Evolutionary conservation across 139 green algal genomes (phyloP).

Genomic region (Desmodesmus armatus): DNA sequence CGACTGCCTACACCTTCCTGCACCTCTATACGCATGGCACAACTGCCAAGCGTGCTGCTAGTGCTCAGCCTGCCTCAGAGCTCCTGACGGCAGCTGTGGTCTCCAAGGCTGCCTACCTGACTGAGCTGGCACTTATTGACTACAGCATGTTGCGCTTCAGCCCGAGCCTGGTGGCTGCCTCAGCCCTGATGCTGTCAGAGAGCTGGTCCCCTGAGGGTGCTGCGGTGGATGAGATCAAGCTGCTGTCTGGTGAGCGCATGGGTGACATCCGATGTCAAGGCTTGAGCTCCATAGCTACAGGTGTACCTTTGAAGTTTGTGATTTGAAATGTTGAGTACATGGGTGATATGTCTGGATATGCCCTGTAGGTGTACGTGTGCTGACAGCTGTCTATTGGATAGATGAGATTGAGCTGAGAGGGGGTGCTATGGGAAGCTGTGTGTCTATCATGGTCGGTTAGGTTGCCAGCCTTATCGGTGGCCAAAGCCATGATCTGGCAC

Average conservation of each 20-base stretch:
- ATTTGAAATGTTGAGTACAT: too few relatives aligned
- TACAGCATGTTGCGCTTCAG: slow-evolving; percentile 47
- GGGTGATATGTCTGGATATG: too few relatives aligned
- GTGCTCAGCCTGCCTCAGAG: not conserved
- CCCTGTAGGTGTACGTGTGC: too few relatives aligned
- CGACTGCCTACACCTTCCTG: slow-evolving; percentile 66
- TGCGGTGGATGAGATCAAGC: slow-evolving; percentile 3
- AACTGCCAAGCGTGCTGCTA: slow-evolving; percentile 8
- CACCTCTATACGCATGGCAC: slow-evolving; percentile 53
- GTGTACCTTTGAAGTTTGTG: too few relatives aligned
- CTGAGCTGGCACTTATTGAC: slow-evolving; percentile 57
- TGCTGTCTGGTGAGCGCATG: slow-evolving; percentile 26
- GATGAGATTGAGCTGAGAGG: too few relatives aligned
- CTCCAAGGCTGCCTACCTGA: slow-evolving; percentile 57
- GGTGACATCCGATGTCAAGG: too few relatives aligned
- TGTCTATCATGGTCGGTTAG: too few relatives aligned
- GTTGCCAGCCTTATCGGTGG: too few relatives aligned
- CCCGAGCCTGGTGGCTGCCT: slow-evolving; percentile 39
- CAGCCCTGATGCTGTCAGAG: slow-evolving; percentile 34
- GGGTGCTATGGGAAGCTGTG: too few relatives aligned
- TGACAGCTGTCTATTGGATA: too few relatives aligned
- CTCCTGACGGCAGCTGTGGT: not conserved
- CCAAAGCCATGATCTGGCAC: too few relatives aligned
- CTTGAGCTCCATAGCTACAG: too few relatives aligned
- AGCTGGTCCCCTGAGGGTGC: slow-evolving; percentile 3